Percentiles rank a stretch among this genome's conserved stretches.
Conservation (phyloP, 73 alveolate species). For the Paramecium tetraurelia region DNA sequence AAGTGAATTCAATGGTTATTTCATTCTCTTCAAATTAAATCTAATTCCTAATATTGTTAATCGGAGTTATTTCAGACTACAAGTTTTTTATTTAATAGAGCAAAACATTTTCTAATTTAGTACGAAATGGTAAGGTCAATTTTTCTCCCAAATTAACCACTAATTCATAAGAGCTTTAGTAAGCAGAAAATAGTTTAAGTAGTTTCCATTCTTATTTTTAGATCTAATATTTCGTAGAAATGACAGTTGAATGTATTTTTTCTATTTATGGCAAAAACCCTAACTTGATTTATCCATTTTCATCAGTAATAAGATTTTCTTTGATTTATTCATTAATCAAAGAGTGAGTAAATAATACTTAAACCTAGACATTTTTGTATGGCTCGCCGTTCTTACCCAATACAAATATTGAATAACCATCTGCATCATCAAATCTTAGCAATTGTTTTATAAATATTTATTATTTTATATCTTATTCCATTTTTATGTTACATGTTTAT, state of each 20-base stretch:
- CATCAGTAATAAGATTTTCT: not conserved
- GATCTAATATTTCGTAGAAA: not conserved
- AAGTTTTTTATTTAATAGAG: not conserved
- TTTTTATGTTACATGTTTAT: not conserved
- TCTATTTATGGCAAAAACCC: not conserved
- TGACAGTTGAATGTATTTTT: not conserved
- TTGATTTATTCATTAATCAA: not conserved
- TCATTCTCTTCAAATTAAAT: not conserved
- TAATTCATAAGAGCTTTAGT: not conserved
- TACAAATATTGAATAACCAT: not conserved
- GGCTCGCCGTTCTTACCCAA: conserved; percentile 38
- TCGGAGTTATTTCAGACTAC: not conserved
- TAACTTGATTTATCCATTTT: not conserved
- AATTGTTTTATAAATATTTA: not conserved
- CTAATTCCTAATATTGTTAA: not conserved
- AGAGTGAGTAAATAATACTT: not conserved
- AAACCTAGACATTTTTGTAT: not conserved
- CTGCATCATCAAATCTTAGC: not conserved
- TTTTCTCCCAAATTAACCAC: not conserved
- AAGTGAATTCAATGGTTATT: not conserved
- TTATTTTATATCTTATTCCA: not conserved
- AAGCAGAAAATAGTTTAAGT: not conserved
- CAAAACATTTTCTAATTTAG: not conserved
- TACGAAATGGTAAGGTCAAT: not conserved
- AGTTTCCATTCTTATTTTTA: not conserved